Evolutionary conservation across 352 stramenopile species (phyloP), one percentile per base, ranked within the genome.

Genomic region (Pythium aristosporum): DNA sequence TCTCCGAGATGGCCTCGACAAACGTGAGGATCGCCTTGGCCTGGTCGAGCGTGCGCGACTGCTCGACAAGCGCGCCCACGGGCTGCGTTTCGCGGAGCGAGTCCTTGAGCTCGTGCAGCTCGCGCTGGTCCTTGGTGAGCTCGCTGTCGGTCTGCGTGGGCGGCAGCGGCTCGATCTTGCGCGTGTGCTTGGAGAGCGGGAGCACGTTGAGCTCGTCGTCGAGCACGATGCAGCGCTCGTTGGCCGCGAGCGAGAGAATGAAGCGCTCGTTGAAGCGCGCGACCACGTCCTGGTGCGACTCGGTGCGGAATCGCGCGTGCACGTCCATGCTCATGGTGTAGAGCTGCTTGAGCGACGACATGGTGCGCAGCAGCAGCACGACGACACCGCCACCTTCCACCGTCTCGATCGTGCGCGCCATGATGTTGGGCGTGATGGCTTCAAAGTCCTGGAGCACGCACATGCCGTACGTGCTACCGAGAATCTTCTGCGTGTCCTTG

Each of bases 141-240:
- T 89, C 76, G 48, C 83, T 69, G 5, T 89, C 71, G 10, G 74
- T 42, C 53, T 90, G 76, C 18, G 75, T 72, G 5, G 83, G 82
- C 12, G 85, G 80, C 48, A 97, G 73, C 48, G 87, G 76, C 67
- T 96, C 82, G 69, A 98, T 91, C 64, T 95, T 92, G 52, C 82
- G 82, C 62, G 98, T 89, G 71, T 96, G 83, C 67, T 96, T 94
- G 65, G 88, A 97, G 43, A 99, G 86, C 0, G 98, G 97, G 53
- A 99, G 84, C 56, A 99, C 96, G 79, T 99, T 99, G 61, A 99
- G 85, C 77, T 99, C 97, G 70, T 99, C 98, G 66, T 99, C 98
- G 56, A 99, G 92, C 37, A 99, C 96, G 43, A 99, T 83, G 77
- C 97, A 99, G 75, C 93, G 96, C 41, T 86, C 78, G 77, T 94